Percentiles rank a stretch among this genome's conserved stretches.
Conservation (phyloP, 2,329 filamentous ascomycete species). For the Verticillium tricorpus region DNA sequence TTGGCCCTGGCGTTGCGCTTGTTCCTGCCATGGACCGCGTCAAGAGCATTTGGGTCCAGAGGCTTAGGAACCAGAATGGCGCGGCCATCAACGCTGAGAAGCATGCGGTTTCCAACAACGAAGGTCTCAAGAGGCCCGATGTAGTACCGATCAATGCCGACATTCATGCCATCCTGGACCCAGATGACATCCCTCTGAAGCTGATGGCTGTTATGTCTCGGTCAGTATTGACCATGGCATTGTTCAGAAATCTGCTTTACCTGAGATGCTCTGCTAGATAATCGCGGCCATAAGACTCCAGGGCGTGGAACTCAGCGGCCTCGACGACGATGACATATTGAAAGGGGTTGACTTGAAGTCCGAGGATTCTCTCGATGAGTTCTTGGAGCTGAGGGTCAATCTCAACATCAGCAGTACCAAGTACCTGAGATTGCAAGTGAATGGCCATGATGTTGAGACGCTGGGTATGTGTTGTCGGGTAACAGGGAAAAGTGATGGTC, state of each 20-base stretch:
- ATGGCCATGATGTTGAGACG: background rate
- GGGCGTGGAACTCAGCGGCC: background rate
- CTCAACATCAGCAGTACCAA: background rate
- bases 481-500: background rate
- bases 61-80: background rate
- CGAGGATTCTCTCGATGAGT: background rate
- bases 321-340: slow-evolving; percentile 1
- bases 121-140: background rate
- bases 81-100: slow-evolving; percentile 1
- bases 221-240: background rate
- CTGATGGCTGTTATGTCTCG: background rate
- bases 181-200: slow-evolving; percentile 1
- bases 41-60: background rate
- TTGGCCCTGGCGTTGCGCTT: slow-evolving; percentile 2
- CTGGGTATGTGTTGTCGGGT: background rate
- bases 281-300: background rate
- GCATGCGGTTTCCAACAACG: background rate
- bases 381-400: background rate
- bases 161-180: background rate
- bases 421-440: background rate
- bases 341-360: background rate
- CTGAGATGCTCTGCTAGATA: slow-evolving; percentile 1
- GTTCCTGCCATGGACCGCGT: slow-evolving; percentile 18
- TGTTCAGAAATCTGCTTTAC: background rate
- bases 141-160: background rate